A percentile compares a stretch with the other conserved stretches of the same genome.
These are phyloP conservation scores for Abrus pulchellus DNA, from an alignment of 306 rosid genomes.

Conservation along the genomic window DNA sequence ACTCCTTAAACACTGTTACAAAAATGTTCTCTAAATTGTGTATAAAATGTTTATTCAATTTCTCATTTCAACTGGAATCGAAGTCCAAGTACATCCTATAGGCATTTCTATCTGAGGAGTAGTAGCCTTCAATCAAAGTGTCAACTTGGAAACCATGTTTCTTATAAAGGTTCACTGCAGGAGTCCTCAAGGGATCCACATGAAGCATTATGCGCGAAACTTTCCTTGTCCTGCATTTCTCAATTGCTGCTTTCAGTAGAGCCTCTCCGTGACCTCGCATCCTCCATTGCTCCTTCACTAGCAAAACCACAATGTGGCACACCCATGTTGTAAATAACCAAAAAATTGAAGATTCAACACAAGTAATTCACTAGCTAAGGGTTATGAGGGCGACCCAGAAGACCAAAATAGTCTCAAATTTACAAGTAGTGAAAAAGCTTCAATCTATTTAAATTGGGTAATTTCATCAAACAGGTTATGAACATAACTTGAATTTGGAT, in stretches of 20 bases:
- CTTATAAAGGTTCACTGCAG: constrained; percentile 81
- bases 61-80: constrained; percentile 49
- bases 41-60: background rate
- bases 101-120: constrained; percentile 80
- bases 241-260: constrained; percentile 77
- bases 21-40: background rate
- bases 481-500: background rate
- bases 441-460: constrained; percentile 25
- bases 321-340: constrained; percentile 36
- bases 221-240: constrained; percentile 76
- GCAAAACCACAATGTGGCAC: constrained; percentile 29
- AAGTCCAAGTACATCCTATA: constrained; percentile 85
- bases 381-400: background rate
- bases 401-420: background rate
- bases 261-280: constrained; percentile 86
- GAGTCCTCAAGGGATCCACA: constrained; percentile 77
- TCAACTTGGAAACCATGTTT: constrained; percentile 85
- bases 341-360: constrained; percentile 28
- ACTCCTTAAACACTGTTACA: background rate
- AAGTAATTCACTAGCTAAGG: background rate
- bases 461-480: constrained; percentile 64
- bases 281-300: constrained; percentile 84
- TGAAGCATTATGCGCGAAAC: constrained; percentile 80
- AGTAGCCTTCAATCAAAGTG: constrained; percentile 70
- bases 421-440: background rate